Evolutionary conservation across 805 yeast species (phyloP), one percentile per base, ranked within the genome.

Genomic region (Ogataea chonburiensis): DNA sequence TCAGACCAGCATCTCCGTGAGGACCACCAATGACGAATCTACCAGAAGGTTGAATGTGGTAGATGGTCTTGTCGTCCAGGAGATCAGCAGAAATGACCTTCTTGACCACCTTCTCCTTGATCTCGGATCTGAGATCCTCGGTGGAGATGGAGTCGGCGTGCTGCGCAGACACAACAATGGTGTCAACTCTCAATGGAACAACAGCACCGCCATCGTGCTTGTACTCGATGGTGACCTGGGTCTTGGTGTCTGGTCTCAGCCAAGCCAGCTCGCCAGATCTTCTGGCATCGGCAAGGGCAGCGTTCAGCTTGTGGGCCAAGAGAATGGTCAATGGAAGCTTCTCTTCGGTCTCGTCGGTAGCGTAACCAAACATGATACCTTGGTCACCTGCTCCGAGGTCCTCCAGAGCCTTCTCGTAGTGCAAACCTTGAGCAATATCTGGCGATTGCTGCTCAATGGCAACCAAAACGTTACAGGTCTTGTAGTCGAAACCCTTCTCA

Each of bases 21-120:
- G 98, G 98, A 68, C 98, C 98, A 75, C 98, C 98, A 64, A 93
- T 93, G 60, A 93, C 96, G 80, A 93, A 93, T 73, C 98, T 85
- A 57, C 98, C 98, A 49, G 98, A 88, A 58, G 98, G 98, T 73
- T 93, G 98, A 64, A 93, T 88, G 81, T 91, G 97, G 81, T 87
- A 89, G 62, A 81, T 73, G 67, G 98, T 93, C 71, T 85, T 86
- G 63, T 82, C 96, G 65, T 93, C 98, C 63, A 93, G 81, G 63
- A 85, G 75, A 50, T 87, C 71, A 43, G 80, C 81, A 60, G 98
- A 96, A 53, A 89, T 86, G 53, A 93, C 96, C 73, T 86, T 85
- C 71, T 87, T 79, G 67, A 93, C 71, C 60, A 93, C 76, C 67
- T 93, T 85, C 57, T 81, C 73, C 62, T 73, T 64, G 55, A 93